Conservation (phyloP, 1,284 basidiomycete species). For the Phylloporus gajari region DNA sequence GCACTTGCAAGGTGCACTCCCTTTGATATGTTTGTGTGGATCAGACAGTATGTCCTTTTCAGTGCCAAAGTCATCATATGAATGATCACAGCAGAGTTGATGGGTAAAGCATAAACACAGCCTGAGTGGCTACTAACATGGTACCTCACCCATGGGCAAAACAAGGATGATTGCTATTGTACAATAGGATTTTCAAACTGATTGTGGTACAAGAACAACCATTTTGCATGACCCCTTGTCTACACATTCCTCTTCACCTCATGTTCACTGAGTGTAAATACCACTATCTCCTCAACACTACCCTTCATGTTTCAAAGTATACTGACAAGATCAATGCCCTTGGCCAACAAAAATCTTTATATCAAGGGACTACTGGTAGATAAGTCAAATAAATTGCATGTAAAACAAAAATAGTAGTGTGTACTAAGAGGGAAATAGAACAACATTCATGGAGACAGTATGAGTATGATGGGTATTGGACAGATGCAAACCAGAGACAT, state of each 20-base stretch:
- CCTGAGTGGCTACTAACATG: too few species aligned
- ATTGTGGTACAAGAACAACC: too few species aligned
- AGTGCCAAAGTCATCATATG: too few species aligned
- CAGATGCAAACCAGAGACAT: slow-evolving; percentile 16
- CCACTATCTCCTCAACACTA: slow-evolving; percentile 82
- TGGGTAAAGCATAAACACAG: too few species aligned
- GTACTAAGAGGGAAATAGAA: slow-evolving; percentile 16
- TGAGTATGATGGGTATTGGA: slow-evolving; percentile 37
- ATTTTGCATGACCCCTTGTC: too few species aligned
- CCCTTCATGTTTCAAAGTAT: slow-evolving; percentile 82
- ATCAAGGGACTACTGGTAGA: slow-evolving; percentile 33
- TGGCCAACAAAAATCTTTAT: slow-evolving; percentile 45
- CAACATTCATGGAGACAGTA: slow-evolving; percentile 26
- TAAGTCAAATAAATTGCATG: slow-evolving; percentile 25
- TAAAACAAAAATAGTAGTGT: slow-evolving; percentile 11
- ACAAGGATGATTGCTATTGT: too few species aligned
- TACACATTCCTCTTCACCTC: slow-evolving; percentile 75
- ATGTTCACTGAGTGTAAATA: slow-evolving; percentile 79
- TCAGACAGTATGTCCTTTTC: too few species aligned
- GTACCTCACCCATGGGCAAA: too few species aligned
- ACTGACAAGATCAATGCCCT: slow-evolving; percentile 86
- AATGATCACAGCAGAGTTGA: too few species aligned
- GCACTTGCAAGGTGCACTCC: too few species aligned
- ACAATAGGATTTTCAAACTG: too few species aligned
- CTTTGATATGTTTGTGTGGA: too few species aligned